A percentile compares a stretch with the other conserved stretches of the same genome.
These are phyloP conservation scores for Paramecium sexaurelia DNA, from an alignment of 73 alveolate species.

Conservation along the genomic window DNA sequence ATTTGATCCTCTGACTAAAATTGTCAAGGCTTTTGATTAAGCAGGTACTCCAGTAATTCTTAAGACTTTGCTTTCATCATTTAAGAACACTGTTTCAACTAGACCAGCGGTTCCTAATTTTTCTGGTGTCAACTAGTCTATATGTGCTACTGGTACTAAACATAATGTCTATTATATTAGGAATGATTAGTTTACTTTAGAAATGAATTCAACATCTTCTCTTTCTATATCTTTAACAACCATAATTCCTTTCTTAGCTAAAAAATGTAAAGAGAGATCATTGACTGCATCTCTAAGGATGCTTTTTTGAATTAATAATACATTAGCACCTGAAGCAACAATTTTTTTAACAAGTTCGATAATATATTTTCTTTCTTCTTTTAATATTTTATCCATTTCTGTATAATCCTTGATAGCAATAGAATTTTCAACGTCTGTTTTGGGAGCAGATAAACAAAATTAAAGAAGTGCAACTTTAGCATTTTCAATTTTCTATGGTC, in stretches of 20 bases:
- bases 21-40: constrained; percentile 92
- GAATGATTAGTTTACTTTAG: constrained; percentile 71
- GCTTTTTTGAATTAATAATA: constrained; percentile 96
- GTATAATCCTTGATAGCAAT: constrained; percentile 88
- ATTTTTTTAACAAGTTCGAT: constrained; percentile 93
- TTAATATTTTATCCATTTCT: constrained; percentile 98
- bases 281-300: constrained; percentile 98
- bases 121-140: constrained; percentile 97
- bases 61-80: constrained; percentile 90
- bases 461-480: constrained; percentile 98
- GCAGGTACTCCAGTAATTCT: constrained; percentile 95
- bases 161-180: constrained; percentile 65
- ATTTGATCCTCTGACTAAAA: constrained; percentile 97
- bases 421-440: constrained; percentile 99
- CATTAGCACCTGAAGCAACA: constrained; percentile 98
- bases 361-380: constrained; percentile 98
- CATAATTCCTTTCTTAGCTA: constrained; percentile 98
- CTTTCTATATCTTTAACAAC: constrained; percentile 98
- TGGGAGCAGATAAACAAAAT: constrained; percentile 98
- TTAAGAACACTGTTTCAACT: constrained; percentile 90
- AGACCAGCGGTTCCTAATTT: constrained; percentile 95
- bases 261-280: constrained; percentile 96
- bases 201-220: constrained; percentile 97
- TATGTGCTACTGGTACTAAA: constrained; percentile 97
- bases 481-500: constrained; percentile 93